Evolutionary conservation across 441 rosid species (phyloP).

Genomic region (Gossypium trilobum): DNA sequence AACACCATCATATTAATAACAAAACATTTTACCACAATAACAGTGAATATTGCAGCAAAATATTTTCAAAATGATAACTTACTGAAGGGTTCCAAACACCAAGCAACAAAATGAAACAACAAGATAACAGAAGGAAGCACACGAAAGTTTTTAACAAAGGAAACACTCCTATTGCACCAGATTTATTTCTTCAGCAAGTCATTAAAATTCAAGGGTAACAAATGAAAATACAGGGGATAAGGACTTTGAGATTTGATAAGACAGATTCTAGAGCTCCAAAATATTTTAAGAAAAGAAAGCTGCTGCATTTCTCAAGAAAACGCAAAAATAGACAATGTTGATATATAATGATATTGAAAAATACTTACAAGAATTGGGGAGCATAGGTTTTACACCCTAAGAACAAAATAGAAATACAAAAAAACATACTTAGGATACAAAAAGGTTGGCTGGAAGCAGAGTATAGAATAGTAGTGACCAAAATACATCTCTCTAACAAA

Average conservation of each 20-base stretch:
- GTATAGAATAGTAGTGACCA: neutral
- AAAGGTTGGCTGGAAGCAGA: neutral
- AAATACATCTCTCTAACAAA: neutral
- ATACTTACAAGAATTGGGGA: slow-evolving; percentile 21
- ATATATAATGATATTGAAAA: slow-evolving; percentile 4
- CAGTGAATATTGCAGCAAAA: no score
- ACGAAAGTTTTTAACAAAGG: neutral
- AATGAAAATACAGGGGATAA: neutral
- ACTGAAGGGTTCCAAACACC: no score
- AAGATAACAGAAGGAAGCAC: neutral
- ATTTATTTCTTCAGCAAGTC: neutral
- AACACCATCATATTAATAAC: no score
- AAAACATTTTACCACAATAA: no score
- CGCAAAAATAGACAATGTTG: neutral
- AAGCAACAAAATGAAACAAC: neutral
- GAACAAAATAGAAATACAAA: slow-evolving; percentile 7
- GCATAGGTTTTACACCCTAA: slow-evolving; percentile 34
- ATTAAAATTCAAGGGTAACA: neutral
- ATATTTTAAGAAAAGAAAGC: neutral
- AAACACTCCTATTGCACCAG: neutral
- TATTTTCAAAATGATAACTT: no score
- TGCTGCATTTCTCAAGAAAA: neutral
- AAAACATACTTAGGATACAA: neutral
- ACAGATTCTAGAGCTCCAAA: neutral
- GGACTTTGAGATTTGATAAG: neutral